Evolutionary conservation across 2,329 filamentous ascomycete species (phyloP).

Genomic region (Fusarium caatingaense): DNA sequence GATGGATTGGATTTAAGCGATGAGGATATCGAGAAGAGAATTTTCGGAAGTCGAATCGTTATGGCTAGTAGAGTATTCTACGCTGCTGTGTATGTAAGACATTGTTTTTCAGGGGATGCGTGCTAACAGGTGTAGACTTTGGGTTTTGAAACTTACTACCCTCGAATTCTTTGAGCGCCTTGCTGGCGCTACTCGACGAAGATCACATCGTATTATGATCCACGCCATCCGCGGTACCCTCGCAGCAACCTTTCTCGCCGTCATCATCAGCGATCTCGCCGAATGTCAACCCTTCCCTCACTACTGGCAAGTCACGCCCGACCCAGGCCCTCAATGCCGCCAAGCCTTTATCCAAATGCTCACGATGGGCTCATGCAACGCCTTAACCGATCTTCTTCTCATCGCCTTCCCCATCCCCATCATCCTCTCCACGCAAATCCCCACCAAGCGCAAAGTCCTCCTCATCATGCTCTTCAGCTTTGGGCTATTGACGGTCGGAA

Average conservation of each 20-base stretch:
- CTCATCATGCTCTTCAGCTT: constrained; percentile 83
- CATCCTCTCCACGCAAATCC: constrained; percentile 81
- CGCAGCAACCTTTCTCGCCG: constrained; percentile 77
- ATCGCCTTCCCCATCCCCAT: constrained; percentile 89
- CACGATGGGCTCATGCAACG: constrained; percentile 84
- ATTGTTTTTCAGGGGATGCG: not conserved
- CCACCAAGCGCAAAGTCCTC: constrained; percentile 78
- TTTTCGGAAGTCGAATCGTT: constrained; percentile 81
- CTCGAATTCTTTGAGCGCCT: constrained; percentile 90
- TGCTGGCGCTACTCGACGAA: constrained; percentile 80
- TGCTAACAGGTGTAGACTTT: constrained; percentile 69
- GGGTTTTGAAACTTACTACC: constrained; percentile 88
- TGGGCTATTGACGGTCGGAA: constrained; percentile 78
- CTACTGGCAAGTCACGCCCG: constrained; percentile 82
- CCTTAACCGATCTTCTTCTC: constrained; percentile 85
- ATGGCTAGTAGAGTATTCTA: constrained; percentile 85
- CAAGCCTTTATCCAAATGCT: constrained; percentile 86
- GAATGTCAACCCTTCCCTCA: constrained; percentile 81
- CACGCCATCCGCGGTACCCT: constrained; percentile 78
- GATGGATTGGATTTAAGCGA: constrained; percentile 29
- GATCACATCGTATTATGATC: constrained; percentile 76
- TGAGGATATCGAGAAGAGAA: constrained; percentile 64
- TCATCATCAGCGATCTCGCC: constrained; percentile 80
- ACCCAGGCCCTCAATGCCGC: constrained; percentile 84
- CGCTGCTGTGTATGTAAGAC: constrained; percentile 76